Evolutionary conservation across 495 filamentous ascomycete species (phyloP), one percentile per base, ranked within the genome.

Genomic region (Sporormia fimetaria): DNA sequence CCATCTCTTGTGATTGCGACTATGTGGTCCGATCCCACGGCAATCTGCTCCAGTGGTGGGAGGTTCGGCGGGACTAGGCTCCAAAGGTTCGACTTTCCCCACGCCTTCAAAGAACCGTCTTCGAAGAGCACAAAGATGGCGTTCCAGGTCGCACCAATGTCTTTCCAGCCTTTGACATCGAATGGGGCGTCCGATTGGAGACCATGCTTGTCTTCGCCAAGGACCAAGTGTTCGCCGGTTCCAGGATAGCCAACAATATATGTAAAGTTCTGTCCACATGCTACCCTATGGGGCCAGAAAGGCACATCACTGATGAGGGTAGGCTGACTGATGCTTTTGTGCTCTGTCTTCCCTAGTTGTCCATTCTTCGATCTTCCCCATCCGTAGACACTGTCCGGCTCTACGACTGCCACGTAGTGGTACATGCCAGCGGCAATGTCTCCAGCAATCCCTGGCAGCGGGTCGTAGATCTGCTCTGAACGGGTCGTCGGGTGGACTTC

Each of bases 351-450:
- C 3, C 83, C 86, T 0, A 96, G 58, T 56, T 96, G 87, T 0
- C 86, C 86, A 62, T 93, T 87, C 20, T 86, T 68, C 4, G 76
- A 75, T 45, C 67, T 78, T 1, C 90, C 90, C 90, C 90, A 95
- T 2, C 87, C 90, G 58, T 79, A 94, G 1, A 80, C 78, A 1
- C 79, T 67, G 2, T 86, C 87, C 57, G 79, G 79, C 20, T 68
- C 69, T 0, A 93, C 60, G 3, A 94, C 71, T 3, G 67, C 75
- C 12, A 87, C 74, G 0, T 75, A 71, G 56, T 98, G 90, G 11
- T 70, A 69, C 65, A 92, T 78, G n/a, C 81, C 70, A 29, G 81
- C 78, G 0, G 76, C 62, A 8, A 96, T 46, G 27, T 75, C 63
- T 0, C 65, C 53, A 4, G 94, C 54, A 1, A n/a, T n/a, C n/a